Conservation (phyloP, 106 monocot genomes). For the Hemerocallis citrina region DNA sequence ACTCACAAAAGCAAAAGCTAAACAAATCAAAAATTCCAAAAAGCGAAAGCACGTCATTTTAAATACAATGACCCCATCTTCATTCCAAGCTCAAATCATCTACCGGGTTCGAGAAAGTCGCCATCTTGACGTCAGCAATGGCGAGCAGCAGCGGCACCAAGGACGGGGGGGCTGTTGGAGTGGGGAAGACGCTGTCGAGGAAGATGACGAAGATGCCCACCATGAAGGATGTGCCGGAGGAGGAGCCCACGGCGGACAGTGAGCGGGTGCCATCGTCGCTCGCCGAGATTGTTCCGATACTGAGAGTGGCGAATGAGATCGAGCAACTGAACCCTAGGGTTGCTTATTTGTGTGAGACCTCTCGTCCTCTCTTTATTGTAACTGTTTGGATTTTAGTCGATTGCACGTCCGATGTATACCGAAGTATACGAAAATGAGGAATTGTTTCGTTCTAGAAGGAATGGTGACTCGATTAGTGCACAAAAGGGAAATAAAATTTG, state of each 20-base stretch:
- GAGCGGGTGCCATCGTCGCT: conserved; percentile 84
- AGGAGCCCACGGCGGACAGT: conserved; percentile 54
- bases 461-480: too few species aligned
- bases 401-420: not conserved
- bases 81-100: not conserved
- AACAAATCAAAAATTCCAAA: too few species aligned
- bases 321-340: conserved; percentile 54
- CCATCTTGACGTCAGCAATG: too few species aligned
- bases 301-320: conserved; percentile 93
- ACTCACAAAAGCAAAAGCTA: conserved; percentile 1
- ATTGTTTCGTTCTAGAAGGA: too few species aligned
- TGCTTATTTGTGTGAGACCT: conserved; percentile 72
- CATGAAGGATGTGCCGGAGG: conserved; percentile 53
- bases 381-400: not conserved
- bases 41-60: not conserved
- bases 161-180: not conserved
- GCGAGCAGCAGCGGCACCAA: conserved; percentile 53
- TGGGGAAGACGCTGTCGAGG: conserved; percentile 41
- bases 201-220: conserved; percentile 58
- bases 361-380: not conserved
- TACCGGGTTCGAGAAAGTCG: not conserved
- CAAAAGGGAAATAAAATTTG: too few species aligned
- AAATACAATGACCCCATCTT: not conserved
- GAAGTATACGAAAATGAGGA: too few species aligned
- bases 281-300: conserved; percentile 72